Evolutionary conservation across 116 monocot species (phyloP).

Genomic region (Papilionanthe hybrid): DNA sequence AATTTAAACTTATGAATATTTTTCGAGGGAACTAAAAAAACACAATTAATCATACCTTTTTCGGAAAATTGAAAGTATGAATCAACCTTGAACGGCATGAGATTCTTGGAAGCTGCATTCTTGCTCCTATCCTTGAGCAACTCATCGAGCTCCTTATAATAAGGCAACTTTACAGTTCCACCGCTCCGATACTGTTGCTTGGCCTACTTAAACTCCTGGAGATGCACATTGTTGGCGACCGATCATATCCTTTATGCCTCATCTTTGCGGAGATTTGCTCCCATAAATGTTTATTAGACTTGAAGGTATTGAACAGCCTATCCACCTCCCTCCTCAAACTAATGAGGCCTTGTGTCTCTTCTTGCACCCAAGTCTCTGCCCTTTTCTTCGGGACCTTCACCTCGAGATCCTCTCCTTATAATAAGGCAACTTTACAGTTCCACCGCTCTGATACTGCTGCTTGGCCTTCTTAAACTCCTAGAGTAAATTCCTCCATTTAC

Average conservation of each 20-base stretch:
- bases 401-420: constrained; percentile 91
- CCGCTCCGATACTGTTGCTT: constrained; percentile 57
- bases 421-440: constrained; percentile 73
- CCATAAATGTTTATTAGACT: constrained; percentile 96
- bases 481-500: constrained; percentile 93
- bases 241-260: constrained; percentile 78
- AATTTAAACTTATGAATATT: background rate
- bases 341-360: constrained; percentile 79
- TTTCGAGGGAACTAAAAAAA: background rate
- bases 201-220: constrained; percentile 97
- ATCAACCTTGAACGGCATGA: constrained; percentile 48
- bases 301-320: constrained; percentile 76
- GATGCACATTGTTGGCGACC: constrained; percentile 95
- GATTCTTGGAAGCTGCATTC: constrained; percentile 34
- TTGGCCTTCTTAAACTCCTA: constrained; percentile 97
- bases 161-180: constrained; percentile 76
- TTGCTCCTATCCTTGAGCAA: constrained; percentile 76
- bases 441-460: constrained; percentile 58
- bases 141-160: constrained; percentile 91
- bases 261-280: constrained; percentile 85
- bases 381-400: constrained; percentile 86
- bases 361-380: constrained; percentile 97
- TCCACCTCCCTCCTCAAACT: constrained; percentile 79
- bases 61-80: constrained; percentile 75
- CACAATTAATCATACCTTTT: constrained; percentile 53